Evolutionary conservation across 2,329 filamentous ascomycete genomes (phyloP).

Genomic region (Xylaria sp.): DNA sequence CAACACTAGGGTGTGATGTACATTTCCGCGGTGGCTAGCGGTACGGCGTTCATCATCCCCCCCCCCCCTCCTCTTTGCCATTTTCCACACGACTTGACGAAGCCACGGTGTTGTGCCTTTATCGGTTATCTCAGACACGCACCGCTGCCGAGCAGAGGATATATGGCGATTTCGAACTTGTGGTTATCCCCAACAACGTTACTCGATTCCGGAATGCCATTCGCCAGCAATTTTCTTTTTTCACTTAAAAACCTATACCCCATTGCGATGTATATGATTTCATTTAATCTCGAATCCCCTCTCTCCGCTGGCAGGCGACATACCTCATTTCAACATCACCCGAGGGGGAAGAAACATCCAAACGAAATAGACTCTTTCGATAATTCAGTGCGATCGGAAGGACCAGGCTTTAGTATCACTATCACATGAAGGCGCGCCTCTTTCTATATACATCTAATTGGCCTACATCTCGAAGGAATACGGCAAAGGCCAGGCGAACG

Average conservation of each 20-base stretch:
- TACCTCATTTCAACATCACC: conserved; percentile 29
- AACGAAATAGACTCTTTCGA: conserved; percentile 7
- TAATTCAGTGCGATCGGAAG: conserved; percentile 7
- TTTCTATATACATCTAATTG: not conserved
- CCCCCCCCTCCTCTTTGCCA: conserved; percentile 13
- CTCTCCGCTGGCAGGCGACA: conserved; percentile 29
- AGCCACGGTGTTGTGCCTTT: conserved; percentile 18
- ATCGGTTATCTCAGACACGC: conserved; percentile 13
- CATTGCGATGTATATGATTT: conserved; percentile 29
- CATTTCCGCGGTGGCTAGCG: conserved; percentile 30
- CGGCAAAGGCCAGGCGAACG: not conserved
- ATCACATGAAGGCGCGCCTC: not conserved
- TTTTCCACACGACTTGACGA: conserved; percentile 33
- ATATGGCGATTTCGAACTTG: conserved; percentile 30
- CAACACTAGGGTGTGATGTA: conserved; percentile 28
- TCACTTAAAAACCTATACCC: conserved; percentile 29
- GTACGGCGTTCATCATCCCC: conserved; percentile 31
- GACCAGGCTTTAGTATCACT: conserved; percentile 5
- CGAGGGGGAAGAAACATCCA: too few species aligned
- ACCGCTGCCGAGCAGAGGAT: conserved; percentile 20
- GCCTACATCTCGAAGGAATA: not conserved
- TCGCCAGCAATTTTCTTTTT: conserved; percentile 12
- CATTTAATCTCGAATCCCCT: conserved; percentile 26
- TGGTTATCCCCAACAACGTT: conserved; percentile 27
- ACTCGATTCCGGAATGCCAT: conserved; percentile 29